Evolutionary conservation across 2,329 filamentous ascomycete genomes (phyloP).

Genomic region (Bipolaris cookei): DNA sequence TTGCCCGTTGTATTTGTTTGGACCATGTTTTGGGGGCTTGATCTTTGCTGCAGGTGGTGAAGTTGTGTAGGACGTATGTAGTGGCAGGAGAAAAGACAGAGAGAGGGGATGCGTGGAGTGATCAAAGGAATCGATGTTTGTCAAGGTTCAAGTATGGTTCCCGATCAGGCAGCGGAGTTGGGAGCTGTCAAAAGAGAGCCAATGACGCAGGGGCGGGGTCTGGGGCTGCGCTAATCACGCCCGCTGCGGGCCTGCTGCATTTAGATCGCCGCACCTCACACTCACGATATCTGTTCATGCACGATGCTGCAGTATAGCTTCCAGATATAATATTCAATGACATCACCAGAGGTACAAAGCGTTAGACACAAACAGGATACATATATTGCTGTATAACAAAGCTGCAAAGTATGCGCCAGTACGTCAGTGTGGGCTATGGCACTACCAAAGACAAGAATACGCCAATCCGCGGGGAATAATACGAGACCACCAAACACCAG

Average conservation of each 20-base stretch:
- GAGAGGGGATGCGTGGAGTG: not conserved
- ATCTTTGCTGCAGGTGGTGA: not conserved
- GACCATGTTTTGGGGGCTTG: constrained; percentile 29
- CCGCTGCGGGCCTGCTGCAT: constrained; percentile 9
- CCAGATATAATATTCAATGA: constrained; percentile 6
- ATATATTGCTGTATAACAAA: constrained; percentile 2
- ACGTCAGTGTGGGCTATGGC: not conserved
- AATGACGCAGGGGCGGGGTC: constrained; percentile 30
- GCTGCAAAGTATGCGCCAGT: constrained; percentile 6
- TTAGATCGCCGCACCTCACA: constrained; percentile 16
- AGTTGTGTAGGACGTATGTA: not conserved
- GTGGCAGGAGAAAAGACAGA: not conserved
- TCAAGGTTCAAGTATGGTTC: not conserved
- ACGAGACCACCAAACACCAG: constrained; percentile 32
- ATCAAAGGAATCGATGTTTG: too few species aligned
- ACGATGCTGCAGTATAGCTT: constrained; percentile 1
- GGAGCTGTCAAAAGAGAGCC: not conserved
- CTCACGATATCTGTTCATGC: constrained; percentile 20
- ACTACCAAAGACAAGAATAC: constrained; percentile 13
- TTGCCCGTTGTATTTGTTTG: constrained; percentile 46
- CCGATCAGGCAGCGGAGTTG: constrained; percentile 15
- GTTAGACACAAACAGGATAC: constrained; percentile 1
- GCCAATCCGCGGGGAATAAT: constrained; percentile 33
- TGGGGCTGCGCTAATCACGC: constrained; percentile 26
- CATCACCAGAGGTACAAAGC: constrained; percentile 7